Conservation (phyloP, 2,329 filamentous ascomycete species). For the Tolypocladium capitatum region DNA sequence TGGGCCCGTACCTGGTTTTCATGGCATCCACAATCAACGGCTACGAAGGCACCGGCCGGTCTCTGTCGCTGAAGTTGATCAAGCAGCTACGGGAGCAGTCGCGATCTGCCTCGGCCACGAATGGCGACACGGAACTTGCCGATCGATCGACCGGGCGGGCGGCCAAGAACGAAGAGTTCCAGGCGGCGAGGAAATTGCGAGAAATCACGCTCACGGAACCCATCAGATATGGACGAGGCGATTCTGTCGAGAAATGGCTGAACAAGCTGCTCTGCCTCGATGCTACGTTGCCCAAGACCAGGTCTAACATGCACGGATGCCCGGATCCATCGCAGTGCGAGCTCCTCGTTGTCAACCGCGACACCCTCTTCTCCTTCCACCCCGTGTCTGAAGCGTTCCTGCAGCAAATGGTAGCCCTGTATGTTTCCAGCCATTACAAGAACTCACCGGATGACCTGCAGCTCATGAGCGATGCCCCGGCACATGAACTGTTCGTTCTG, state of each 20-base stretch:
- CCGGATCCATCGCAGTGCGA: constrained; percentile 88
- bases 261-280: constrained; percentile 90
- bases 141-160: constrained; percentile 69
- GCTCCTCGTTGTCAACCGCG: constrained; percentile 85
- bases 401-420: constrained; percentile 95
- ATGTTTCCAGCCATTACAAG: constrained; percentile 95
- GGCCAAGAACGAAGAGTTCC: constrained; percentile 47
- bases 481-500: constrained; percentile 90
- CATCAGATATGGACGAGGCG: constrained; percentile 84
- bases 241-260: constrained; percentile 90
- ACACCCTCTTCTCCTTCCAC: constrained; percentile 96
- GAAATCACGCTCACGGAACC: constrained; percentile 91
- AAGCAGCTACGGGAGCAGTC: constrained; percentile 94
- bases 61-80: constrained; percentile 88
- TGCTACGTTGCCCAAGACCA: constrained; percentile 71
- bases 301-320: constrained; percentile 59
- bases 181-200: constrained; percentile 64
- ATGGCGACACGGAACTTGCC: constrained; percentile 51
- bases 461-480: constrained; percentile 93
- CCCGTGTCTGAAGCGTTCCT: constrained; percentile 93
- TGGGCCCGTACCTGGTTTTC: constrained; percentile 95
- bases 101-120: constrained; percentile 43
- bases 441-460: constrained; percentile 98
- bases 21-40: constrained; percentile 99
- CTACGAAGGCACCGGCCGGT: constrained; percentile 93